These are phyloP conservation scores for Herpotrichia juniperi DNA, from an alignment of 2,329 filamentous ascomycete species.

Conservation along the genomic window DNA sequence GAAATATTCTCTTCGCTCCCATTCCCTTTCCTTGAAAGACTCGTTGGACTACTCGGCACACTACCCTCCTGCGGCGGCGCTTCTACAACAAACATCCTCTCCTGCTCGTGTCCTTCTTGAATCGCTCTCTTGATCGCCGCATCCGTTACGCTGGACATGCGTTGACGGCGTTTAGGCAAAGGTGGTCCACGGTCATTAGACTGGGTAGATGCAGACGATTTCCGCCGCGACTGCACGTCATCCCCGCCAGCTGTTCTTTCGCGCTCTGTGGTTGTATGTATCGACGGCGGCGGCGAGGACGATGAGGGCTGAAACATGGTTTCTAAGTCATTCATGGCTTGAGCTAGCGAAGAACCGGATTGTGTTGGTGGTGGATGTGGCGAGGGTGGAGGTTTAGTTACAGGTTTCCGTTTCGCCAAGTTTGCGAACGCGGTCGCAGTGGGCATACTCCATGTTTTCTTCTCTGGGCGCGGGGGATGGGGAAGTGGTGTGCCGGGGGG, in stretches of 20 bases:
- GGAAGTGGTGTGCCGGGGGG: slow-evolving; percentile 82
- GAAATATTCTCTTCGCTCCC: background rate
- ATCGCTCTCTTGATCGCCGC: slow-evolving; percentile 2
- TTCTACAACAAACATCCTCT: slow-evolving; percentile 37
- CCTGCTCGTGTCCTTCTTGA: slow-evolving; percentile 11
- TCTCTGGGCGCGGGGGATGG: slow-evolving; percentile 66
- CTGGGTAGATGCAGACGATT: slow-evolving; percentile 23
- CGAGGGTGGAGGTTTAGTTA: slow-evolving; percentile 42
- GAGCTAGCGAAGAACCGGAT: slow-evolving; percentile 5
- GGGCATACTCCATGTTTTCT: slow-evolving; percentile 54
- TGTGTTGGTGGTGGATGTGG: background rate
- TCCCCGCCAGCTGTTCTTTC: background rate
- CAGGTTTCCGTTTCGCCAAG: slow-evolving; percentile 69
- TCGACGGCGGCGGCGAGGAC: slow-evolving; percentile 5
- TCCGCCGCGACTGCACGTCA: slow-evolving; percentile 31
- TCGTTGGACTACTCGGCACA: slow-evolving; percentile 25
- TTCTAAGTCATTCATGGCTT: background rate
- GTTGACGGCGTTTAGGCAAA: slow-evolving; percentile 55
- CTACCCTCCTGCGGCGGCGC: slow-evolving; percentile 32
- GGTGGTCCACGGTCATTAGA: slow-evolving; percentile 46
- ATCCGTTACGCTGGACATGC: slow-evolving; percentile 34
- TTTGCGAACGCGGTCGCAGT: slow-evolving; percentile 46
- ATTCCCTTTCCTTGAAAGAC: too few relatives aligned
- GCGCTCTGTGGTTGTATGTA: background rate
- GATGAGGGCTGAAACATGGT: background rate